A percentile compares a stretch with the other conserved stretches of the same genome.
Evolutionary conservation across 352 stramenopile genomes (phyloP).

Genomic region (Globisporangium irregulare): DNA sequence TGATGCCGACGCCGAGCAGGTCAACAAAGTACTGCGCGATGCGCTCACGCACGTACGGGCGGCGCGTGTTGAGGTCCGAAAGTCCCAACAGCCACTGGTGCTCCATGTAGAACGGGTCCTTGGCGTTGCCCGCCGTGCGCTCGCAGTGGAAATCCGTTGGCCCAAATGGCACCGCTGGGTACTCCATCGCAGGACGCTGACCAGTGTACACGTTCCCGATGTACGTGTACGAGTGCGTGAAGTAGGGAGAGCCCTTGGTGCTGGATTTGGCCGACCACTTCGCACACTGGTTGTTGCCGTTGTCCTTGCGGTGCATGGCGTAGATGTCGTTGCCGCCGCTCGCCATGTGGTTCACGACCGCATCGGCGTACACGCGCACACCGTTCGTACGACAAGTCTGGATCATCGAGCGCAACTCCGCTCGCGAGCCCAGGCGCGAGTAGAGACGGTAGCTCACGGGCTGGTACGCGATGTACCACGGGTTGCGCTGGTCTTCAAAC

Average conservation of each 20-base stretch:
- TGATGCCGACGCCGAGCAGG: slow-evolving; percentile 60
- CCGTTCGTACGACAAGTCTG: slow-evolving; percentile 35
- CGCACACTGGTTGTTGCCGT: slow-evolving; percentile 12
- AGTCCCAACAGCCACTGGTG: slow-evolving; percentile 45
- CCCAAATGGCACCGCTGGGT: slow-evolving; percentile 52
- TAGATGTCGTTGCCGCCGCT: slow-evolving; percentile 23
- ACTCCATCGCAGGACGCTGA: slow-evolving; percentile 43
- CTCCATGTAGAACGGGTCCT: slow-evolving; percentile 35
- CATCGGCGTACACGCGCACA: slow-evolving; percentile 33
- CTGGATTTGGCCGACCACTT: slow-evolving; percentile 24
- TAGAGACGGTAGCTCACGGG: slow-evolving; percentile 39
- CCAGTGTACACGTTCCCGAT: slow-evolving; percentile 37
- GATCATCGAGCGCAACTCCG: slow-evolving; percentile 37
- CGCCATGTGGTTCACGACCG: slow-evolving; percentile 30
- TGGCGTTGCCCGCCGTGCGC: slow-evolving; percentile 32
- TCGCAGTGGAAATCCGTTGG: slow-evolving; percentile 68
- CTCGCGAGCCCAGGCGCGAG: slow-evolving; percentile 32
- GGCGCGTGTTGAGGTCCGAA: slow-evolving; percentile 51
- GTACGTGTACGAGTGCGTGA: slow-evolving; percentile 30
- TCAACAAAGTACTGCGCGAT: slow-evolving; percentile 75
- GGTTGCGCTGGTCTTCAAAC: slow-evolving; percentile 30
- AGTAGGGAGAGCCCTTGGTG: slow-evolving; percentile 23
- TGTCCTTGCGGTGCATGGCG: slow-evolving; percentile 16
- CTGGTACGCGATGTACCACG: slow-evolving; percentile 44
- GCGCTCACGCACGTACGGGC: slow-evolving; percentile 49